Conservation (phyloP, 139 green algal species). For the Yamagishiella unicocca region DNA sequence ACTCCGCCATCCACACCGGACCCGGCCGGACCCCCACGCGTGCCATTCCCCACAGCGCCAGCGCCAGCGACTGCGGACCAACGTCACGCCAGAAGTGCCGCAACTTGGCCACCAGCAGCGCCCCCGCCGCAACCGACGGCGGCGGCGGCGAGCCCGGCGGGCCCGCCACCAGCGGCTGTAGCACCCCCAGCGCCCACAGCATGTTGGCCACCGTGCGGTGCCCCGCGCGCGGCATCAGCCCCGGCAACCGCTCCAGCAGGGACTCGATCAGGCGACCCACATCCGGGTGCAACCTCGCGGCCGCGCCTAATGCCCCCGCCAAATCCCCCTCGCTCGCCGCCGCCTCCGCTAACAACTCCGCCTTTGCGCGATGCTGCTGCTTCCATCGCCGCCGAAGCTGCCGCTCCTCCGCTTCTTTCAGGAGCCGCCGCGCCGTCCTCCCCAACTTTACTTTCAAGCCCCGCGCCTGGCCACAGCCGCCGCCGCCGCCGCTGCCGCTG, state of each 20-base stretch:
- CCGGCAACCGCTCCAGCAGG: conserved; percentile 30
- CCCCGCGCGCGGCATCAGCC: conserved; percentile 43
- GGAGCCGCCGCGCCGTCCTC: background rate
- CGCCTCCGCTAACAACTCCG: background rate
- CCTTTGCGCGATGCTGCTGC: background rate
- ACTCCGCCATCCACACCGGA: conserved; percentile 39
- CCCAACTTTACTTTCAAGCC: background rate
- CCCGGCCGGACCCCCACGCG: conserved; percentile 40
- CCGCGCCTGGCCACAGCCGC: background rate
- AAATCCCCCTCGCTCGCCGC: background rate
- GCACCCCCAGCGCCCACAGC: conserved; percentile 54
- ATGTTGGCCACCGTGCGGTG: conserved; percentile 43
- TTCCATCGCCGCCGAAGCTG: background rate
- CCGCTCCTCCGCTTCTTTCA: background rate
- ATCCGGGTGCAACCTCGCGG: conserved; percentile 7
- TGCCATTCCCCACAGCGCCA: conserved; percentile 50
- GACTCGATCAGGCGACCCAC: background rate
- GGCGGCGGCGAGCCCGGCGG: background rate
- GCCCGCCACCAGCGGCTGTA: conserved; percentile 11
- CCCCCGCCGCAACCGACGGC: background rate
- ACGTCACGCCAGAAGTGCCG: conserved; percentile 15
- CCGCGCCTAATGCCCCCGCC: background rate
- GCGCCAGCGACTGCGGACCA: conserved; percentile 21
- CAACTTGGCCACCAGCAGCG: conserved; percentile 18
- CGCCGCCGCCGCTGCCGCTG: background rate